Base-by-base conservation (phyloP, 805 yeast genomes). In the Nakazawaea wyomingensis region DNA sequence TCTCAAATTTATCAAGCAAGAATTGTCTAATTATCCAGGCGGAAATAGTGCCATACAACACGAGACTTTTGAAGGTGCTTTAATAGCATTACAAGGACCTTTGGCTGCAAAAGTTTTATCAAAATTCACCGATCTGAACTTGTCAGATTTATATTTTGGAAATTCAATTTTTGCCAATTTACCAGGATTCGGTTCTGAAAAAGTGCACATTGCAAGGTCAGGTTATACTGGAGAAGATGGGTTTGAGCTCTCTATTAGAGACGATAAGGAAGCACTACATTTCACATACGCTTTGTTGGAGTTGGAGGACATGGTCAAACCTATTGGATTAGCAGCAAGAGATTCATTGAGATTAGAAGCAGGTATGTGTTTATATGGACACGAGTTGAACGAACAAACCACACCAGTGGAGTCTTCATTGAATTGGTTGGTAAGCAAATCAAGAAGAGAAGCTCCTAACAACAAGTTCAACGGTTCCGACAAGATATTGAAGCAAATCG, bases 161-260 rank as follows among this genome's bases (percentile, higher is more conserved):
- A 73, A 78, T 54, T 73, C 83, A 10, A 67, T 65, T 32, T 77
- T 69, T 54, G 63, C 76, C 41, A 62, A 62, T 24, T 58, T 73
- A 26, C 58, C 72, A 17, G 64, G 69, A 2, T 67, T 61, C 54
- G 68, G 64, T 42, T 57, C 61, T 48, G 61, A 66, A 22, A 66
- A 70, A 39, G 70, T 84, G 41, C 95, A 89, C 57, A 73, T 89
- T n/a, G 85, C 96, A 3, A 81, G 99, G 63, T 86, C 95, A 19
- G 99, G 99, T 2, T 93, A 93, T 69, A 93, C 99, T 5, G 99
- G 99, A 16, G 99, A 93, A 65, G 99, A 93, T 61, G 99, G 99
- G 1, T 91, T 93, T 62, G 99, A 93, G 62, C 76, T 91, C 46
- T 81, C 95, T 7, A 81, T 90, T 47, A 83, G 87, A 21, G 68